phyloP scores from a whole-genome alignment of 1,284 basidiomycete species.

The Psilocybe mexicana region DNA sequence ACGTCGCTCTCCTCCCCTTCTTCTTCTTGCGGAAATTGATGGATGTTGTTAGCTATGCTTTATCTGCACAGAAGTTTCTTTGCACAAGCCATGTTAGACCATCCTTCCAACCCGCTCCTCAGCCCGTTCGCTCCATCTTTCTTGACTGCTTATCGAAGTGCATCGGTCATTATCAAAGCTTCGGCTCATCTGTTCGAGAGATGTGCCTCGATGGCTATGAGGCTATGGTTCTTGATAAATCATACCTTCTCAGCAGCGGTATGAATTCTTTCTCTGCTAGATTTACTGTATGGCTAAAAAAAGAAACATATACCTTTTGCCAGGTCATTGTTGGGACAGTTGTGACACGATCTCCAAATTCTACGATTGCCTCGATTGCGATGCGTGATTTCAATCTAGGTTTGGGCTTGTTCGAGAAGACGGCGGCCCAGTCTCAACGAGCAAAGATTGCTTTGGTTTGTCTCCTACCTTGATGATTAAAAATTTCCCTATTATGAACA shows the following conservation, averaged over 20 bases:
- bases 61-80: conserved; percentile 52
- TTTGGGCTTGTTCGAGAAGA: conserved; percentile 41
- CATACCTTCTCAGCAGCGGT: conserved; percentile 50
- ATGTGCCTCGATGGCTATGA: conserved; percentile 42
- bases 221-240: conserved; percentile 47
- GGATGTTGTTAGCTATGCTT: conserved; percentile 38
- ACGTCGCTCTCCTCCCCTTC: conserved; percentile 22
- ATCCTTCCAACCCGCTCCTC: conserved; percentile 44
- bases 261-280: conserved; percentile 12
- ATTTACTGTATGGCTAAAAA: too few relatives aligned
- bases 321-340: conserved; percentile 49
- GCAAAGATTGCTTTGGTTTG: conserved; percentile 44
- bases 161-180: conserved; percentile 47
- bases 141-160: conserved; percentile 46
- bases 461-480: neutral
- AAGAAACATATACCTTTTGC: neutral
- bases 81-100: conserved; percentile 48
- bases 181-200: conserved; percentile 46
- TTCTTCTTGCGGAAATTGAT: neutral
- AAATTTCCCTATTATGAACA: neutral
- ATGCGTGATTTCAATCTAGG: conserved; percentile 43
- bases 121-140: conserved; percentile 50
- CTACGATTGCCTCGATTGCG: conserved; percentile 42
- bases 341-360: conserved; percentile 46
- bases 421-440: conserved; percentile 39